phyloP scores from a whole-genome alignment of 1,139 yeast species.

The Yamadazyma spencermartinsiae region DNA sequence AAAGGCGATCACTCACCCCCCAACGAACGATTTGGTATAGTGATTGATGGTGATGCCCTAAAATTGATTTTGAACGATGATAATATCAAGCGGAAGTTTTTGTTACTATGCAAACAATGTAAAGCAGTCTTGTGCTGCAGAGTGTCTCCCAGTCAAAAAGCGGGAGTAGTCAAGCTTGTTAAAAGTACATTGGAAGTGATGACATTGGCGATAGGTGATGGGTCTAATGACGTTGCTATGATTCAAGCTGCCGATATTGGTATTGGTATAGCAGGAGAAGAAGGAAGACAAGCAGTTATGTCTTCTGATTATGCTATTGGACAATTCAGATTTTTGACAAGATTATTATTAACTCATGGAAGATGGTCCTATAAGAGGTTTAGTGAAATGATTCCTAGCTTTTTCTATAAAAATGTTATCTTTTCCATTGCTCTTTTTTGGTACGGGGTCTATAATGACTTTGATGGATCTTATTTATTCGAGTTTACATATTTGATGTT shows the following conservation, averaged over 20 bases:
- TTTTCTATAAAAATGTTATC: constrained; percentile 89
- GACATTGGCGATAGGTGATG: constrained; percentile 94
- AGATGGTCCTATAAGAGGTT: constrained; percentile 93
- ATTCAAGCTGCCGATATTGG: constrained; percentile 99
- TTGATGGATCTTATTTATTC: constrained; percentile 89
- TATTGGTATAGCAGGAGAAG: constrained; percentile 97
- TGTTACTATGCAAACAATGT: constrained; percentile 88
- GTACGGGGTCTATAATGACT: constrained; percentile 84
- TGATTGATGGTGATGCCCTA: constrained; percentile 92
- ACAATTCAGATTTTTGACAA: constrained; percentile 81
- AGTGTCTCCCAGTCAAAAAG: constrained; percentile 96
- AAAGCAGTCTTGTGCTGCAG: constrained; percentile 95
- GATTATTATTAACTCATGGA: constrained; percentile 86
- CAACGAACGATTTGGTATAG: constrained; percentile 71
- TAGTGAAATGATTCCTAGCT: constrained; percentile 91
- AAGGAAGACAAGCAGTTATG: constrained; percentile 98
- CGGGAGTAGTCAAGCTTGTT: constrained; percentile 91
- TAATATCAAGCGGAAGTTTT: constrained; percentile 62
- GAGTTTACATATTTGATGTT: constrained; percentile 92
- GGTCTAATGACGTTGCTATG: constrained; percentile 98
- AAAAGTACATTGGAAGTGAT: constrained; percentile 76
- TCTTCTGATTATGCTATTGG: constrained; percentile 96
- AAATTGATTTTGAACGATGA: constrained; percentile 65
- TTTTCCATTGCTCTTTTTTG: constrained; percentile 88
- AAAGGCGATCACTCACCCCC: constrained; percentile 77